A percentile compares a stretch with the other conserved stretches of the same genome.
Conservation (phyloP, 2,329 filamentous ascomycete genomes). For the Pseudopyricularia javanii region DNA sequence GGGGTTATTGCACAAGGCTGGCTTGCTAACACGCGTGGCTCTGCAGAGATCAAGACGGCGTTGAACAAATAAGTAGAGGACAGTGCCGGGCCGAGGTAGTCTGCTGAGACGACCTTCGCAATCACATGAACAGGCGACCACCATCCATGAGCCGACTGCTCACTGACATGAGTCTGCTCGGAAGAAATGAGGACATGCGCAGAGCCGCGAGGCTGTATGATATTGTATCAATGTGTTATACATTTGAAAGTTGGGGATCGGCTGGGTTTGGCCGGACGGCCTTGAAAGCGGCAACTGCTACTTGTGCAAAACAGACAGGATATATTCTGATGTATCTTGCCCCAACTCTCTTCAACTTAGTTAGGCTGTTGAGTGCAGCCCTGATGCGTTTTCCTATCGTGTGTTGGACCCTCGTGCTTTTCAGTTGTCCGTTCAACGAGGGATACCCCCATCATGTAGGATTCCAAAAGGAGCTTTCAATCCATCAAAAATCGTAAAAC, state of each 20-base stretch:
- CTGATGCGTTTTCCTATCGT: too few relatives aligned
- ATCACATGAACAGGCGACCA: background rate
- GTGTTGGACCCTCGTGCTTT: too few relatives aligned
- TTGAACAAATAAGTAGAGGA: slow-evolving; percentile 10
- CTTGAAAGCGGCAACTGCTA: background rate
- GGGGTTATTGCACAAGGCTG: background rate
- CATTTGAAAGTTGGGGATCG: background rate
- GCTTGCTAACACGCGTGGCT: slow-evolving; percentile 8
- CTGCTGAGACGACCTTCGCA: background rate
- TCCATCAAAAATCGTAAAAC: too few relatives aligned
- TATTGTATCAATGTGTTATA: background rate
- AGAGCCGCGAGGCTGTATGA: background rate
- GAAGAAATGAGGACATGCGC: background rate
- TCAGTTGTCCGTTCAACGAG: too few relatives aligned
- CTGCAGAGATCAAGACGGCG: slow-evolving; percentile 31
- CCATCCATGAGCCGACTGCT: background rate
- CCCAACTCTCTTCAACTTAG: background rate
- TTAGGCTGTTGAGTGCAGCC: too few relatives aligned
- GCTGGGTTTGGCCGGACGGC: background rate
- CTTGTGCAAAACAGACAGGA: background rate
- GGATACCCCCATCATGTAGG: too few relatives aligned
- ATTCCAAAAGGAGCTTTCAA: too few relatives aligned
- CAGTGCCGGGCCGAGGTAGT: background rate
- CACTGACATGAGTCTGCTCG: background rate
- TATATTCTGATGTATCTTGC: background rate